Percentiles rank a stretch among this genome's conserved stretches.
Evolutionary conservation across 75 land plant genomes (phyloP).

Genomic region (Pseudotsuga menziesii): DNA sequence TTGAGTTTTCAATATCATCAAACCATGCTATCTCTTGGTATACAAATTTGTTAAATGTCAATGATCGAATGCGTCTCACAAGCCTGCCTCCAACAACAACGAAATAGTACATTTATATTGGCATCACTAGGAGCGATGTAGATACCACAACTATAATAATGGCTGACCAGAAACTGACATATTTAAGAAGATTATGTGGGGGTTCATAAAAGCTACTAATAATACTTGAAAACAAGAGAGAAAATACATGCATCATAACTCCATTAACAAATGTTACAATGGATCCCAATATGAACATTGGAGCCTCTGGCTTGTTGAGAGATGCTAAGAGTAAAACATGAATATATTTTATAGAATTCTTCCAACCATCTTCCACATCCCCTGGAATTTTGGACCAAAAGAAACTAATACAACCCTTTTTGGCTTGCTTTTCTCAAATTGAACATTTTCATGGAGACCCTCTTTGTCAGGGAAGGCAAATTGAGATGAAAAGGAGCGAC

Average conservation of each 20-base stretch:
- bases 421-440: background rate
- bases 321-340: slow-evolving; percentile 60
- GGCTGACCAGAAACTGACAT: slow-evolving; percentile 49
- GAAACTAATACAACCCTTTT: background rate
- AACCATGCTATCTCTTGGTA: slow-evolving; percentile 80
- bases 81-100: slow-evolving; percentile 71
- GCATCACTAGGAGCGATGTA: slow-evolving; percentile 26
- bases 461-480: slow-evolving; percentile 14
- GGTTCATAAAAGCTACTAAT: slow-evolving; percentile 55
- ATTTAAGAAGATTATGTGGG: slow-evolving; percentile 36
- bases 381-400: background rate
- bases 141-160: slow-evolving; percentile 41
- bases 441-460: slow-evolving; percentile 2
- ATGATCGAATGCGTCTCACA: no score
- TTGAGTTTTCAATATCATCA: slow-evolving; percentile 69
- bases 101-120: slow-evolving; percentile 46
- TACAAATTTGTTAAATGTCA: slow-evolving; percentile 58
- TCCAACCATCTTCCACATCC: background rate
- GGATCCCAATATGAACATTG: slow-evolving; percentile 47
- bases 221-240: slow-evolving; percentile 46
- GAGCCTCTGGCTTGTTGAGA: slow-evolving; percentile 77
- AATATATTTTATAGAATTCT: slow-evolving; percentile 17
- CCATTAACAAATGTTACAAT: slow-evolving; percentile 50
- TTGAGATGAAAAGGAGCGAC: slow-evolving; percentile 10
- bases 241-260: slow-evolving; percentile 47